Conservation (phyloP, 2,329 filamentous ascomycete species). For the Lachnellula suecica region DNA sequence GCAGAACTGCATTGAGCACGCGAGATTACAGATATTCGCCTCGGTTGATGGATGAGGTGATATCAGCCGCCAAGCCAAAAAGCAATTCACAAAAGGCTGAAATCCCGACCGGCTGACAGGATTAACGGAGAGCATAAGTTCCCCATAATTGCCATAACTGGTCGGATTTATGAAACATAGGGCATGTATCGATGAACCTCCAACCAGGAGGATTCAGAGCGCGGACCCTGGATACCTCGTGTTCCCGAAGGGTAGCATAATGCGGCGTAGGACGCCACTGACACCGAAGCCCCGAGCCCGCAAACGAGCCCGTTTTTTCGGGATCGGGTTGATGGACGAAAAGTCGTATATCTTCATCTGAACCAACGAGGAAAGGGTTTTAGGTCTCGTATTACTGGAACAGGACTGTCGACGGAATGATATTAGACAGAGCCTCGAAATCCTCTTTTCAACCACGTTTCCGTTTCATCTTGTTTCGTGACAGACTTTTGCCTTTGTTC, state of each 20-base stretch:
- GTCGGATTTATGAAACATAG: background rate
- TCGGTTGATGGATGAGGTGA: background rate
- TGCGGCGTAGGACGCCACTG: background rate
- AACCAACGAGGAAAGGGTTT: background rate
- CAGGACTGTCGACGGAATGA: background rate
- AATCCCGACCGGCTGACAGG: background rate
- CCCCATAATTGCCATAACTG: background rate
- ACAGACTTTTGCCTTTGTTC: background rate
- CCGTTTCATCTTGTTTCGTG: background rate
- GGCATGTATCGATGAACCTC: background rate
- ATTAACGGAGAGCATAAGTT: background rate
- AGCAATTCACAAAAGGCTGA: background rate
- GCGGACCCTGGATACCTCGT: background rate
- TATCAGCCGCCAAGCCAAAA: background rate
- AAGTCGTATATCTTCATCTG: background rate
- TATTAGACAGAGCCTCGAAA: too few relatives aligned
- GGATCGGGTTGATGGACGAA: background rate
- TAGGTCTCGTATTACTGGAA: background rate
- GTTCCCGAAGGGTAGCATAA: background rate
- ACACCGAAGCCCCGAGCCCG: background rate
- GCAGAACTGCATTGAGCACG: background rate
- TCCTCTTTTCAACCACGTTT: background rate
- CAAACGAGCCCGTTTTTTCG: background rate
- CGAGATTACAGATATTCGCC: background rate
- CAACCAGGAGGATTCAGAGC: background rate